These are phyloP conservation scores for Sisymbrium irio DNA, from an alignment of 345 rosid genomes.

Conservation along the genomic window DNA sequence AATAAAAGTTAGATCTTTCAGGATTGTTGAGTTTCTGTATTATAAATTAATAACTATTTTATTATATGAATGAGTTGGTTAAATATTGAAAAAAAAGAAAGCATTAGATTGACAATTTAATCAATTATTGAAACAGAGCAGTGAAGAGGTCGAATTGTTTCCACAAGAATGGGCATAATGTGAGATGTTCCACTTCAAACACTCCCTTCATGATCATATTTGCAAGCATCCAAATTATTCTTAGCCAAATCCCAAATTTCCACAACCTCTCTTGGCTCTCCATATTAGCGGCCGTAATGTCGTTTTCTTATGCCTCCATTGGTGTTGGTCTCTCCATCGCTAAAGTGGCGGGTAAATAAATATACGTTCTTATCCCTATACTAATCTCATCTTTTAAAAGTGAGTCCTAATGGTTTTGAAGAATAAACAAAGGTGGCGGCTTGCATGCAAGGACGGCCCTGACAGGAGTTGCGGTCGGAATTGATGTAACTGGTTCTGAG, in stretches of 20 bases:
- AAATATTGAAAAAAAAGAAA: background rate
- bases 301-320: slow-evolving; percentile 68
- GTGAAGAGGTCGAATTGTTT: slow-evolving; percentile 73
- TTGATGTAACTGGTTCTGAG: slow-evolving; percentile 64
- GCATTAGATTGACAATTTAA: background rate
- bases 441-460: slow-evolving; percentile 41
- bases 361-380: background rate
- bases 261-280: slow-evolving; percentile 93
- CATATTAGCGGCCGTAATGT: slow-evolving; percentile 78
- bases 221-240: slow-evolving; percentile 61
- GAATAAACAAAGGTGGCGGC: slow-evolving; percentile 29
- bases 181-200: slow-evolving; percentile 52
- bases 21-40: background rate
- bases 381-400: background rate
- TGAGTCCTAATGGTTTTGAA: background rate
- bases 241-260: slow-evolving; percentile 85
- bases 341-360: slow-evolving; percentile 37
- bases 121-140: slow-evolving; percentile 48
- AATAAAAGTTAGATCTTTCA: background rate
- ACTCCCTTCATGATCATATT: slow-evolving; percentile 65
- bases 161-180: slow-evolving; percentile 63
- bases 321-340: slow-evolving; percentile 82
- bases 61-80: too few relatives aligned
- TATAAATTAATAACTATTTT: background rate
- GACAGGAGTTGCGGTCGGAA: slow-evolving; percentile 57